Base-by-base conservation (phyloP, 225 moss, liverwort and hornwort genomes). In the Straminergon stramineum region DNA sequence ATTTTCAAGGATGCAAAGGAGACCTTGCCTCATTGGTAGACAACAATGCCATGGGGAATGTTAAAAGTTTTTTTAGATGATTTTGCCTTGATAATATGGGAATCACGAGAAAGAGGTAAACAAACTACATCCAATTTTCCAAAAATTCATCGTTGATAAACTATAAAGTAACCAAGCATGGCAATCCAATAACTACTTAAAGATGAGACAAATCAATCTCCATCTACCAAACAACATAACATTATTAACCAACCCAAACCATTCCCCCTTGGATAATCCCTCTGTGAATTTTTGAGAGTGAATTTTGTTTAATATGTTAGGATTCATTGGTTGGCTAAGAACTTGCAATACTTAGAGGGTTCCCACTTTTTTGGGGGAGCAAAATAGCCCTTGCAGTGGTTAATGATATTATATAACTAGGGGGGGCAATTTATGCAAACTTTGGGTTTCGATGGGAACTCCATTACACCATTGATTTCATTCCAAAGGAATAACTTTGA, bases 221-320 rank as follows among this genome's bases (percentile, higher is more conserved):
- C 10, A 0, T 24, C 0, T 26, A 8, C 15, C 3, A 41, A 8
- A 26, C 15, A 71, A 23, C 14, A 39, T 70, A 9, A 24, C 39
- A 23, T 69, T 21, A 13, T 69, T 69, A 22, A 39, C 6, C 1
- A 39, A 1, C 13, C 69, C 23, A n/a, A 22, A 69, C 17, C 23
- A 23, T 69, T 39, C 14, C 4, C 7, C 6, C 7, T 4, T 67
- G 20, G 1, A 39, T 39, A 70, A 70, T 23, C 1, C 14, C 0
- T 39, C 4, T 2, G 0, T 39, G 0, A 4, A 70, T 39, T 2
- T 0, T 0, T 39, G 0, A 1, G 4, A n/a, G 11, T 39, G 70
- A 39, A 23, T 39, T n/a, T 39, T 7, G 11, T 69, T 69, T 22
- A n/a, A 48, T 48, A 48, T 69, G 3, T 13, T n/a, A 68, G 12